Conservation (phyloP, 2,329 filamentous ascomycete species). For the Pseudocercospora fuligena region DNA sequence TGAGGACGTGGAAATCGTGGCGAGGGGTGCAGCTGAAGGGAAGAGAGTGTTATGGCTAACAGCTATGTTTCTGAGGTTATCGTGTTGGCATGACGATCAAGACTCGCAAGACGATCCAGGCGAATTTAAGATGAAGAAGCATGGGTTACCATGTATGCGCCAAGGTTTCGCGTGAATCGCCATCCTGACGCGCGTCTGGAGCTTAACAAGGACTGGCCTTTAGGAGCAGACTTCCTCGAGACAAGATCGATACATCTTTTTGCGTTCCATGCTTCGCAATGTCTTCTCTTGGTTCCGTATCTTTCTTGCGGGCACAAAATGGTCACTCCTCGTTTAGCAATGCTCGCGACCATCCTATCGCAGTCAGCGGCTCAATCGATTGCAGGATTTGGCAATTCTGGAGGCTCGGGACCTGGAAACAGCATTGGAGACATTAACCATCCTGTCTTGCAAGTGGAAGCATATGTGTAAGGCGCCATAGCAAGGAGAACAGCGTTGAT, state of each 20-base stretch:
- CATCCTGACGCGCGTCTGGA: background rate
- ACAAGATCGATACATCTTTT: too few species aligned
- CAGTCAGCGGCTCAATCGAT: constrained; percentile 27
- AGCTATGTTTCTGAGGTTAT: background rate
- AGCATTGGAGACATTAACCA: constrained; percentile 30
- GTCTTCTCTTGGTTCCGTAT: too few species aligned
- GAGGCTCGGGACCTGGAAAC: constrained; percentile 28
- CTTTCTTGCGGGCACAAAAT: too few species aligned
- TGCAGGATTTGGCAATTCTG: constrained; percentile 26
- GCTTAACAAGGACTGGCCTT: too few species aligned
- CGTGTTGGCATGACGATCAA: background rate
- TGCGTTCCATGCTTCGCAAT: too few species aligned
- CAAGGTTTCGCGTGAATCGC: background rate
- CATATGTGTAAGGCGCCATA: constrained; percentile 23
- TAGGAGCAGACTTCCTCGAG: too few species aligned
- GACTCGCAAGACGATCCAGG: background rate
- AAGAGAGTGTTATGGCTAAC: background rate
- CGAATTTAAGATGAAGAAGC: background rate
- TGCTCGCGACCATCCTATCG: background rate
- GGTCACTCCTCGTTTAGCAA: too few species aligned
- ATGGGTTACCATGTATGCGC: background rate
- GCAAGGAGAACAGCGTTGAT: background rate
- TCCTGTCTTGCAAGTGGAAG: constrained; percentile 27
- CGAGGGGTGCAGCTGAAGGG: background rate
- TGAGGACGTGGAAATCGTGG: constrained; percentile 23